phyloP scores from a whole-genome alignment of 768 basidiomycete species.

The Multifurca ochricompacta region DNA sequence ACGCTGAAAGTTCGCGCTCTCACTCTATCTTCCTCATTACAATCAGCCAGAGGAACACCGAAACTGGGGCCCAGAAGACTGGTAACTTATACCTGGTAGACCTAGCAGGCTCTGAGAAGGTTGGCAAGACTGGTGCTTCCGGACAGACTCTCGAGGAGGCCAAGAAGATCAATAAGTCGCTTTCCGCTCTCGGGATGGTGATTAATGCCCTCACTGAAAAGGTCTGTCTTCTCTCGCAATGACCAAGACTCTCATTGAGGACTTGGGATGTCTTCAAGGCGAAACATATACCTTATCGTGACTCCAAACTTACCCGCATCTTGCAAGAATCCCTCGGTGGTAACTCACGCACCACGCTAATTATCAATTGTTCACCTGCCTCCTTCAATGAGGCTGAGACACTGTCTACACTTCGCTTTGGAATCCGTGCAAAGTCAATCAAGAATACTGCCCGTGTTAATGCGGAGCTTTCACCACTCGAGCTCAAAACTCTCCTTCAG shows the following conservation, averaged over 20 bases:
- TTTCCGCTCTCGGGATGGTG: constrained; percentile 98
- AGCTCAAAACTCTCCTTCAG: constrained; percentile 85
- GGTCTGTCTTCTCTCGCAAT: constrained; percentile 60
- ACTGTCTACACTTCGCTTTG: constrained; percentile 93
- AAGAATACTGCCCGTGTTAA: constrained; percentile 99
- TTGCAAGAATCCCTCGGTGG: constrained; percentile 97
- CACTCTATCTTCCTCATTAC: constrained; percentile 99
- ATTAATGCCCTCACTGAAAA: constrained; percentile 99
- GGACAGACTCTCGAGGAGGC: constrained; percentile 99
- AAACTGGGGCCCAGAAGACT: constrained; percentile 91
- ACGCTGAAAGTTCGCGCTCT: constrained; percentile 96
- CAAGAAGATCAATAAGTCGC: constrained; percentile 99
- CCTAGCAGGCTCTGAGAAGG: constrained; percentile 97
- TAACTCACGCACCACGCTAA: constrained; percentile 92
- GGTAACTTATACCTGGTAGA: constrained; percentile 97
- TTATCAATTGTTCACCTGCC: constrained; percentile 98
- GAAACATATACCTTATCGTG: constrained; percentile 95
- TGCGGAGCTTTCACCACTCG: constrained; percentile 91
- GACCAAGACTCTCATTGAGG: constrained; percentile 95
- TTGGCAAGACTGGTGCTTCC: constrained; percentile 98
- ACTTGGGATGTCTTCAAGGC: constrained; percentile 65
- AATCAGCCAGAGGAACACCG: constrained; percentile 93
- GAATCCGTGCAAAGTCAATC: constrained; percentile 99
- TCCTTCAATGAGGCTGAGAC: constrained; percentile 97
- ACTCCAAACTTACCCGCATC: constrained; percentile 98